Percentiles rank a stretch among this genome's conserved stretches.
Conservation (phyloP, 1,139 yeast genomes). For the Sugiyamaella neomexicana region DNA sequence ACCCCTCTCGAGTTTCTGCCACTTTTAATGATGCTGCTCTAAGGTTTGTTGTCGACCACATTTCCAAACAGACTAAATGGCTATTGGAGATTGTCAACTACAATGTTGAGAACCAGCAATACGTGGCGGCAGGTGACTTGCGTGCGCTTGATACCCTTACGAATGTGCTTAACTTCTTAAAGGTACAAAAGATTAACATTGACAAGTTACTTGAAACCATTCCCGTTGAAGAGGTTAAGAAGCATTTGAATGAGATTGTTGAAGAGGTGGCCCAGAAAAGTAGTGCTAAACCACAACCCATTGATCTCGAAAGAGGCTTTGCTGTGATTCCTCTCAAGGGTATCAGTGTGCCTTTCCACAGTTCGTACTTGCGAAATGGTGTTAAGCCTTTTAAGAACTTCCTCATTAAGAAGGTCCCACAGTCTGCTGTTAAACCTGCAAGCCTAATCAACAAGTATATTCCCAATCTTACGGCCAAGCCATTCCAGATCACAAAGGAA, state of each 20-base stretch:
- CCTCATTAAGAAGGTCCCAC: slow-evolving; percentile 92
- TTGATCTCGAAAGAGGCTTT: slow-evolving; percentile 94
- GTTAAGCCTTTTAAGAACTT: slow-evolving; percentile 98
- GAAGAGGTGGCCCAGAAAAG: slow-evolving; percentile 81
- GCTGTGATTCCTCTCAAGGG: slow-evolving; percentile 98
- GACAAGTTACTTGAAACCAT: slow-evolving; percentile 79
- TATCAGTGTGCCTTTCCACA: slow-evolving; percentile 98
- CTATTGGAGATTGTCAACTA: slow-evolving; percentile 95
- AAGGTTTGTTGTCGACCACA: slow-evolving; percentile 91
- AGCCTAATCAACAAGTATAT: slow-evolving; percentile 91
- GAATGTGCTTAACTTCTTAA: slow-evolving; percentile 88
- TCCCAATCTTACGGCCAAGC: slow-evolving; percentile 98
- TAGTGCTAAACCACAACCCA: slow-evolving; percentile 88
- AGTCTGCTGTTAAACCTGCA: slow-evolving; percentile 92
- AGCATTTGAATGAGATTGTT: slow-evolving; percentile 83
- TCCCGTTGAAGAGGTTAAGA: slow-evolving; percentile 83
- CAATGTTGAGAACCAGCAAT: slow-evolving; percentile 97
- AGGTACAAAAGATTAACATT: slow-evolving; percentile 90
- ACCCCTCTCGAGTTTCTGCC: slow-evolving; percentile 88
- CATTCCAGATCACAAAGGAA: slow-evolving; percentile 92
- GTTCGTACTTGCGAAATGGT: slow-evolving; percentile 94
- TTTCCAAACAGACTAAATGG: slow-evolving; percentile 82
- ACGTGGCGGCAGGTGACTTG: slow-evolving; percentile 97
- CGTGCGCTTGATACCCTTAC: slow-evolving; percentile 91
- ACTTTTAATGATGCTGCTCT: slow-evolving; percentile 92